Evolutionary conservation across 176 grass and related monocot genomes (phyloP).

Genomic region (Cymbopogon citratus): DNA sequence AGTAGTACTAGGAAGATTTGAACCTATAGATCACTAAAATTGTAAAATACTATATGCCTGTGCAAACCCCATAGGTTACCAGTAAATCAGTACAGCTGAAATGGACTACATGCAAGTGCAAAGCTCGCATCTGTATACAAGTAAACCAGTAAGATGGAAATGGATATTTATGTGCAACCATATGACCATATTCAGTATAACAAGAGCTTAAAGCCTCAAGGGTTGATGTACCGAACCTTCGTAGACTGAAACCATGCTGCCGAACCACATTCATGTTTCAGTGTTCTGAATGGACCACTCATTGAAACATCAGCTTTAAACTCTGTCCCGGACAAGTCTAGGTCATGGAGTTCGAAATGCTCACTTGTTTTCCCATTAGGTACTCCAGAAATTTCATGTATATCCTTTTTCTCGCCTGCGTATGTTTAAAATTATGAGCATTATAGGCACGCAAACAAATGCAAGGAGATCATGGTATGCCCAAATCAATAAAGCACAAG

Average conservation of each 20-base stretch:
- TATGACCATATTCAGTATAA: not conserved
- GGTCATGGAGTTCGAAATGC: constrained; percentile 26
- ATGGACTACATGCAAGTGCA: not conserved
- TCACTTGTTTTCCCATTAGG: constrained; percentile 19
- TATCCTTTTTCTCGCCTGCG: constrained; percentile 27
- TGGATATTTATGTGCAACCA: not conserved
- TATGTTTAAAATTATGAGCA: constrained; percentile 10
- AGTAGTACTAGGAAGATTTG: not conserved
- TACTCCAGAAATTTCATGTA: constrained; percentile 30
- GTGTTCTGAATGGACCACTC: constrained; percentile 30
- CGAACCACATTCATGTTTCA: constrained; percentile 41
- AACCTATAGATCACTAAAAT: not conserved
- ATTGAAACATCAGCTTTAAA: constrained; percentile 30
- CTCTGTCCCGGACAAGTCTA: constrained; percentile 26
- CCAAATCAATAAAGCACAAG: constrained; percentile 7
- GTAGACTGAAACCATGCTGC: constrained; percentile 43
- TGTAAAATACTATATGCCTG: not conserved
- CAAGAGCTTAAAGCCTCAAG: constrained; percentile 17
- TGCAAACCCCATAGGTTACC: not conserved
- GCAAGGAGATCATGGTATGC: not conserved
- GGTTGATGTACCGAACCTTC: constrained; percentile 31
- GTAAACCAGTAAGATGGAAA: not conserved
- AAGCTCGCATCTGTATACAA: not conserved
- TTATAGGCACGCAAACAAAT: constrained; percentile 6
- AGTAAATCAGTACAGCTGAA: not conserved